Evolutionary conservation across 208 protist genomes (phyloP).

Genomic region (Wallacemonas sp.): DNA sequence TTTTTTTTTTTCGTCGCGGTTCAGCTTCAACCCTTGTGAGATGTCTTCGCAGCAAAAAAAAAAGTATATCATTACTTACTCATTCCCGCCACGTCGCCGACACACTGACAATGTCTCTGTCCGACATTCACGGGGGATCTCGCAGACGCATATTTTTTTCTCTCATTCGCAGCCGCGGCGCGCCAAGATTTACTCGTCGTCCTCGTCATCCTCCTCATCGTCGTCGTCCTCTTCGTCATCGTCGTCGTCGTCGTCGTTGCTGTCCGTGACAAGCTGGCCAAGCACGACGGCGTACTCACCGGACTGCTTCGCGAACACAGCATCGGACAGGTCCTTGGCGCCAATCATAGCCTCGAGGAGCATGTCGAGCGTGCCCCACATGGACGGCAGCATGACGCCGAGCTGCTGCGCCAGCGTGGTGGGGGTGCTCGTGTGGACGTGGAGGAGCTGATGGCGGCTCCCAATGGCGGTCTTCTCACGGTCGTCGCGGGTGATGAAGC

Average conservation of each 20-base stretch:
- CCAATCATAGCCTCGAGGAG: constrained; percentile 69
- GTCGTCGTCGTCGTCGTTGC: constrained; percentile 53
- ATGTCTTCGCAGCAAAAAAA: background rate
- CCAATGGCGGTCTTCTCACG: constrained; percentile 38
- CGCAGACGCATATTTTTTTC: too few species aligned
- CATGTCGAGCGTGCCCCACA: constrained; percentile 82
- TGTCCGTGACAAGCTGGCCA: constrained; percentile 41
- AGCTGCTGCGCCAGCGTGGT: constrained; percentile 59
- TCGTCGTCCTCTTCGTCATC: constrained; percentile 81
- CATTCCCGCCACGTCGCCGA: too few species aligned
- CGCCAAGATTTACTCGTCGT: constrained; percentile 29
- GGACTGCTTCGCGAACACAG: constrained; percentile 63
- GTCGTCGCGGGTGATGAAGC: constrained; percentile 60
- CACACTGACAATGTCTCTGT: too few species aligned
- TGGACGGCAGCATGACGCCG: constrained; percentile 60
- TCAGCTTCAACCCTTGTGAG: background rate
- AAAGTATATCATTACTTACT: constrained; percentile 5
- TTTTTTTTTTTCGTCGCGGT: too few species aligned
- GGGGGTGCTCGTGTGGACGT: constrained; percentile 61
- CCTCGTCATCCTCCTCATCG: constrained; percentile 59
- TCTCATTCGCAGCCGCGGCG: constrained; percentile 1
- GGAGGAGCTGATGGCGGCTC: constrained; percentile 59
- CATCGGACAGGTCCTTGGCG: constrained; percentile 41
- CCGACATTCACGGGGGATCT: too few species aligned
- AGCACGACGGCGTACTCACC: constrained; percentile 39